Evolutionary conservation across 106 monocot species (phyloP).

Genomic region (Alisma plantagoaquatica): DNA sequence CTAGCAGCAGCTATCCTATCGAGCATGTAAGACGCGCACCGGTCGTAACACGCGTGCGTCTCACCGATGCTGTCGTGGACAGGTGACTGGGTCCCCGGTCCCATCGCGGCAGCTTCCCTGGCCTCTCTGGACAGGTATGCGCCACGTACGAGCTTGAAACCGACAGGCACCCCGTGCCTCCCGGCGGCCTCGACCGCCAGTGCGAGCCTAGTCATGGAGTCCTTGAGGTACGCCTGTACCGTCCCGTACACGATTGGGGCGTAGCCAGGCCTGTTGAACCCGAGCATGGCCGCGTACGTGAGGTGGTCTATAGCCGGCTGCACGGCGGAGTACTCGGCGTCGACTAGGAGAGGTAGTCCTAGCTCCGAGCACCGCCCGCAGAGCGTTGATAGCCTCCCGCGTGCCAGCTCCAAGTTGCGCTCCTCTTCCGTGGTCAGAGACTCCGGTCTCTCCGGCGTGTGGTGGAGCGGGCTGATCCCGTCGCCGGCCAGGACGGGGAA

Average conservation of each 20-base stretch:
- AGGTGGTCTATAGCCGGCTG: slow-evolving; percentile 95
- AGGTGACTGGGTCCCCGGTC: slow-evolving; percentile 49
- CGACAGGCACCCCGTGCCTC: slow-evolving; percentile 37
- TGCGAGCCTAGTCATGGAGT: slow-evolving; percentile 56
- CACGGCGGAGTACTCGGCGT: slow-evolving; percentile 93
- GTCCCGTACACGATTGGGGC: slow-evolving; percentile 65
- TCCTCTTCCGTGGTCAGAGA: slow-evolving; percentile 45
- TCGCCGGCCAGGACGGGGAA: slow-evolving; percentile 44
- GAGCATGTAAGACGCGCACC: slow-evolving; percentile 58
- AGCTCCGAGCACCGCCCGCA: slow-evolving; percentile 35
- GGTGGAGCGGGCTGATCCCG: slow-evolving; percentile 54
- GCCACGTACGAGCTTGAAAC: slow-evolving; percentile 85
- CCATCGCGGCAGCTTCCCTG: slow-evolving; percentile 34
- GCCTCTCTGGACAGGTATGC: slow-evolving; percentile 81
- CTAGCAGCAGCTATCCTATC: slow-evolving; percentile 39
- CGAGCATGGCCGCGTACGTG: slow-evolving; percentile 39
- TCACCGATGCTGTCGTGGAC: slow-evolving; percentile 56
- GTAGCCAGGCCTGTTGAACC: slow-evolving; percentile 33
- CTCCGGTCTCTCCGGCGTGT: slow-evolving; percentile 37
- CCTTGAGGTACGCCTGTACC: slow-evolving; percentile 72
- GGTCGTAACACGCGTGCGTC: slow-evolving; percentile 70
- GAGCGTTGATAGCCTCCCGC: slow-evolving; percentile 35
- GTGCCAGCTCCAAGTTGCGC: slow-evolving; percentile 35
- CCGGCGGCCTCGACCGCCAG: slow-evolving; percentile 43
- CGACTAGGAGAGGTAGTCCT: slow-evolving; percentile 60